Evolutionary conservation across 345 rosid species (phyloP).

Genomic region (Pistacia vera): DNA sequence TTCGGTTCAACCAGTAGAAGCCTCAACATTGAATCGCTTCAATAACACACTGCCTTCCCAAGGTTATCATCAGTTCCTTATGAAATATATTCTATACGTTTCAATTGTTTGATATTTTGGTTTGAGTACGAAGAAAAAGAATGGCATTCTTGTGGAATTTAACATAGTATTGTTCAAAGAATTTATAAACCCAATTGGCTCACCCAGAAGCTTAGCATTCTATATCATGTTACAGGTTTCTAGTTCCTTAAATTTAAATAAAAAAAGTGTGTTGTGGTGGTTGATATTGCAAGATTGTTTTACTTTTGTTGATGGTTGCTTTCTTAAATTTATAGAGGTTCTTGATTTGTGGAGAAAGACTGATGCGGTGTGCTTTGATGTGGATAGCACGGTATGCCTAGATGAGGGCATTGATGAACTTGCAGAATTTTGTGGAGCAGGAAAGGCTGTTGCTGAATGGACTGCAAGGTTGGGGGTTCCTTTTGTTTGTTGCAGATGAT

Average conservation of each 20-base stretch:
- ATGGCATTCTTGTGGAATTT: not conserved
- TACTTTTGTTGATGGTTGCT: constrained; percentile 27
- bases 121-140: not conserved
- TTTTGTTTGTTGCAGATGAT: constrained; percentile 5
- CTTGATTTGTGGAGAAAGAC: constrained; percentile 76
- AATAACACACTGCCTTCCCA: constrained; percentile 55
- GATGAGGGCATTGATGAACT: constrained; percentile 99
- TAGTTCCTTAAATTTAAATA: not conserved
- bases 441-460: constrained; percentile 96
- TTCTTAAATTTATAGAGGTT: constrained; percentile 48
- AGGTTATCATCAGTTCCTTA: constrained; percentile 35
- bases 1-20: constrained; percentile 53
- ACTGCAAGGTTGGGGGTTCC: constrained; percentile 69
- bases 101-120: not conserved
- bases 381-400: constrained; percentile 94
- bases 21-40: constrained; percentile 36
- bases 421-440: constrained; percentile 98
- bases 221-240: not conserved
- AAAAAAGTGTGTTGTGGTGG: not conserved
- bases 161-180: not conserved
- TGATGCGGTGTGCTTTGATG: constrained; percentile 93
- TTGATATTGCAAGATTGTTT: not conserved
- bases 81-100: not conserved
- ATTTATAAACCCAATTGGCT: not conserved
- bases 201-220: not conserved